Conservation (phyloP, 2,329 filamentous ascomycete genomes). For the Lasiodiplodia hormozganensis region DNA sequence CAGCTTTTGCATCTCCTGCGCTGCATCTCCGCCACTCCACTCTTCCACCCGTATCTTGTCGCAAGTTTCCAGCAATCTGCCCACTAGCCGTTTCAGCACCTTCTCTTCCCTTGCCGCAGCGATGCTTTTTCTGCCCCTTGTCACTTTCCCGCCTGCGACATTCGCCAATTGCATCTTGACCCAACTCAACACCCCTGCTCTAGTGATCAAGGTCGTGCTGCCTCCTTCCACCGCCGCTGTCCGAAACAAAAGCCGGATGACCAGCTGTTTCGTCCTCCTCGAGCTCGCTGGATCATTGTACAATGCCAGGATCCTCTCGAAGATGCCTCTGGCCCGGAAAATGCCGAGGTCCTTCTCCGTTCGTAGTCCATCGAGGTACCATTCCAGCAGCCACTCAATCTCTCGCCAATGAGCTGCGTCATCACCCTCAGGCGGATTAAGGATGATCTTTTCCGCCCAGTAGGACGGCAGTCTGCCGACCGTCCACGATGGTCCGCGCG, state of each 20-base stretch:
- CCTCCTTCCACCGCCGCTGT: slow-evolving; percentile 73
- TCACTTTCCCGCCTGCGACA: not conserved
- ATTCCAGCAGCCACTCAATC: slow-evolving; percentile 74
- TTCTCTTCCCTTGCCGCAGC: slow-evolving; percentile 47
- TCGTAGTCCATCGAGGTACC: slow-evolving; percentile 72
- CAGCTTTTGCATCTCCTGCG: slow-evolving; percentile 40
- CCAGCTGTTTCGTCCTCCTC: slow-evolving; percentile 65
- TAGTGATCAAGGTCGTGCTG: slow-evolving; percentile 80
- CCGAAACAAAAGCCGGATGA: slow-evolving; percentile 68
- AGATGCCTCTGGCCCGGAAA: slow-evolving; percentile 67
- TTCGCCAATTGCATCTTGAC: slow-evolving; percentile 65
- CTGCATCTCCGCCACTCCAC: slow-evolving; percentile 67
- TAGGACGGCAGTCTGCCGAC: slow-evolving; percentile 61
- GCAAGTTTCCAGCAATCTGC: slow-evolving; percentile 68
- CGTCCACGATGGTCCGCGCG: slow-evolving; percentile 78
- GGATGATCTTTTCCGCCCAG: slow-evolving; percentile 73
- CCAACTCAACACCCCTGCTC: slow-evolving; percentile 79
- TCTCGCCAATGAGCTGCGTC: slow-evolving; percentile 78
- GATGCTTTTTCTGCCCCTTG: slow-evolving; percentile 46
- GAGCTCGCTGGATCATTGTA: slow-evolving; percentile 72
- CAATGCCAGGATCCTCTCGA: slow-evolving; percentile 76
- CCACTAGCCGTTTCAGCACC: slow-evolving; percentile 62
- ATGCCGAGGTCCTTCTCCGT: slow-evolving; percentile 65
- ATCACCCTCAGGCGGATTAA: slow-evolving; percentile 75
- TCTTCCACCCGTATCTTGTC: slow-evolving; percentile 68